Percentiles rank a stretch among this genome's conserved stretches.
Conservation (phyloP, 306 rosid species). For the Ammopiptanthus mongolicus region DNA sequence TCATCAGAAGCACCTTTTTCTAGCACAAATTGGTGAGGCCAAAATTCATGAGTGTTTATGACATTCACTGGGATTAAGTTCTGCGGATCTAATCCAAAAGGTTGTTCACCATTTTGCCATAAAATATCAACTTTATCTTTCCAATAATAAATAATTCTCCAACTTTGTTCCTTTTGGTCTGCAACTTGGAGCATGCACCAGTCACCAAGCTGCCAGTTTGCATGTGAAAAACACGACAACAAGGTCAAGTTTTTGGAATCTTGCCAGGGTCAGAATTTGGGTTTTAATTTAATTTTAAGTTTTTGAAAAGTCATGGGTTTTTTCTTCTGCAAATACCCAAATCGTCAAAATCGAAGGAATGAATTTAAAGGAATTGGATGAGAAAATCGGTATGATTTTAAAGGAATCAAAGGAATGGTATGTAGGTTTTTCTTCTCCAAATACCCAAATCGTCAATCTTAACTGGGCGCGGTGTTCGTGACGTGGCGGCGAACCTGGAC, state of each 20-base stretch:
- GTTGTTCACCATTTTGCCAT: conserved; percentile 82
- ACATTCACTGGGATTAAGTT: conserved; percentile 60
- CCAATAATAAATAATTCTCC: conserved; percentile 56
- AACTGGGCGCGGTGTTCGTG: too few species aligned
- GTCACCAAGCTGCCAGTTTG: conserved; percentile 96
- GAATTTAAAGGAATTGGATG: too few species aligned
- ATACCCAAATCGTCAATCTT: too few species aligned
- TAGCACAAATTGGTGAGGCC: conserved; percentile 85
- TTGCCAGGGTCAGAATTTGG: too few species aligned
- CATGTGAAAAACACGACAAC: conserved; percentile 74
- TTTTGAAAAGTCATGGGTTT: too few species aligned
- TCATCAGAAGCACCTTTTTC: conserved; percentile 76
- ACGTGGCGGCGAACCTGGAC: too few species aligned
- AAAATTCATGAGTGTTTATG: conserved; percentile 75
- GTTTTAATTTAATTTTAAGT: too few species aligned
- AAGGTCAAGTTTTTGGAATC: conserved; percentile 63
- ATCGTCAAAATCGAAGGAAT: too few species aligned
- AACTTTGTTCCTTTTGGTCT: conserved; percentile 25
- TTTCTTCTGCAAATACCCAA: too few species aligned
- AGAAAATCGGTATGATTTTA: too few species aligned
- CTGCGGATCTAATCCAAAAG: conserved; percentile 60
- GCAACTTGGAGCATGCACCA: conserved; percentile 69
- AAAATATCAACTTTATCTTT: conserved; percentile 75
- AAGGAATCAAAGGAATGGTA: too few species aligned
- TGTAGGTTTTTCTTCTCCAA: too few species aligned